A percentile compares a stretch with the other conserved stretches of the same genome.
phyloP scores from a whole-genome alignment of 306 rosid species.

The Vigna reflexopilosa region DNA sequence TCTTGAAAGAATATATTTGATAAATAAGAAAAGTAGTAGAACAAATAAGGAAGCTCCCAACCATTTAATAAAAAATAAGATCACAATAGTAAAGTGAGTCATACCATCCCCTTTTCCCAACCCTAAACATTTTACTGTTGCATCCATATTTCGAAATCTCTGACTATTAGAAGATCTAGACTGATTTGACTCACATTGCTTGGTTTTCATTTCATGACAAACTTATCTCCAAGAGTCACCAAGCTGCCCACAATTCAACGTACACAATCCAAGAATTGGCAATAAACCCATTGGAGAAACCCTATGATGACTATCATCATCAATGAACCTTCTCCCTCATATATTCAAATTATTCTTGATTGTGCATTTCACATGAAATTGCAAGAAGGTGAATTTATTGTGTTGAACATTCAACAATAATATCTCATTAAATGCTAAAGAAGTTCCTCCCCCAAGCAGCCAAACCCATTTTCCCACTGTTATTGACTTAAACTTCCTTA shows the following conservation, averaged over 20 bases:
- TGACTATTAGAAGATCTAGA: neutral
- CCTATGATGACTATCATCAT: neutral
- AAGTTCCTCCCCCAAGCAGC: neutral
- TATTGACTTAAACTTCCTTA: too few relatives aligned
- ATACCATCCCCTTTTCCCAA: neutral
- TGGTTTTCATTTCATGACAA: neutral
- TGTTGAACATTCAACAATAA: neutral
- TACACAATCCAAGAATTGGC: neutral
- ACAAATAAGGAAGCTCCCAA: neutral
- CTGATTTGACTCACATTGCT: neutral
- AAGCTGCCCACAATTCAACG: neutral
- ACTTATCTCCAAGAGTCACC: neutral
- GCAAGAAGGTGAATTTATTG: neutral
- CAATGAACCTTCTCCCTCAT: neutral
- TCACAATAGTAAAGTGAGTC: neutral
- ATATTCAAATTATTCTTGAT: neutral
- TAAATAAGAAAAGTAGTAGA: neutral
- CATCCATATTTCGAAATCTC: neutral
- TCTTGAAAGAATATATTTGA: neutral
- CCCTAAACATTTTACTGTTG: neutral
- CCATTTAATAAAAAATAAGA: neutral
- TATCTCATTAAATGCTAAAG: neutral
- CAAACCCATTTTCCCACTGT: neutral
- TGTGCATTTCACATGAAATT: neutral
- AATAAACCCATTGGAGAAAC: neutral